A percentile compares a stretch with the other conserved stretches of the same genome.
phyloP scores from a whole-genome alignment of 176 grass and related monocot genomes.

The Oryza meridionalis region DNA sequence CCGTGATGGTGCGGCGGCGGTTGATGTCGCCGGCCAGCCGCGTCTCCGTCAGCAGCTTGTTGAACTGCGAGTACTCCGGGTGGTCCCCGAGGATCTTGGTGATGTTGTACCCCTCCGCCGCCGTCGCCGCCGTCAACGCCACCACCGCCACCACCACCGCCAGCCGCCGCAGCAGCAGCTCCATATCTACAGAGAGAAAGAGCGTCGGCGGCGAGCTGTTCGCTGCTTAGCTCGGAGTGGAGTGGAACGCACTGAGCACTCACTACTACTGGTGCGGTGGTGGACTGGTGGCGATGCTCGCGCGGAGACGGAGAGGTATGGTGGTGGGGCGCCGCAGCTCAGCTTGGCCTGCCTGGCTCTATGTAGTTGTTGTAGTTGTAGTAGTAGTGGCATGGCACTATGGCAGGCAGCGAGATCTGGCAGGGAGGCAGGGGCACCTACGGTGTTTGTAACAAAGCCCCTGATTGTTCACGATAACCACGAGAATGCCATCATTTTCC shows the following conservation, averaged over 20 bases:
- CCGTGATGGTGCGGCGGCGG: conserved; percentile 85
- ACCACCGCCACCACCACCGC: conserved; percentile 24
- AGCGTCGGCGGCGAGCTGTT: background rate
- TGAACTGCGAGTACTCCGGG: conserved; percentile 85
- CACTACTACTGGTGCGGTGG: too few species aligned
- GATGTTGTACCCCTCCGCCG: conserved; percentile 74
- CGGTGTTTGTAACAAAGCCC: background rate
- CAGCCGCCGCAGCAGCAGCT: conserved; percentile 14
- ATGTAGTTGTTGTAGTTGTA: background rate
- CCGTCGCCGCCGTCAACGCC: background rate
- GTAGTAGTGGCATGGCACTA: too few species aligned
- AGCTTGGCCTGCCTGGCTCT: background rate
- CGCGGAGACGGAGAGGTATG: background rate
- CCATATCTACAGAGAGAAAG: too few species aligned
- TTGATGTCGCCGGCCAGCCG: conserved; percentile 84
- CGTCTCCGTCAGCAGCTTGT: conserved; percentile 78
- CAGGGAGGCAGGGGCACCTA: background rate
- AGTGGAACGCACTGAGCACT: background rate
- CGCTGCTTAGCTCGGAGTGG: background rate
- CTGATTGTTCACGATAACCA: background rate
- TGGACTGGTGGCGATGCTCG: background rate
- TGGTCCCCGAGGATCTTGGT: conserved; percentile 78
- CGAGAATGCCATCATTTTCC: conserved; percentile 3
- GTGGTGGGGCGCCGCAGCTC: background rate
- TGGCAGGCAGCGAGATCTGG: conserved; percentile 18